A percentile compares a stretch with the other conserved stretches of the same genome.
These are phyloP conservation scores for Xylaria telfairii DNA, from an alignment of 495 filamentous ascomycete species.

Conservation along the genomic window DNA sequence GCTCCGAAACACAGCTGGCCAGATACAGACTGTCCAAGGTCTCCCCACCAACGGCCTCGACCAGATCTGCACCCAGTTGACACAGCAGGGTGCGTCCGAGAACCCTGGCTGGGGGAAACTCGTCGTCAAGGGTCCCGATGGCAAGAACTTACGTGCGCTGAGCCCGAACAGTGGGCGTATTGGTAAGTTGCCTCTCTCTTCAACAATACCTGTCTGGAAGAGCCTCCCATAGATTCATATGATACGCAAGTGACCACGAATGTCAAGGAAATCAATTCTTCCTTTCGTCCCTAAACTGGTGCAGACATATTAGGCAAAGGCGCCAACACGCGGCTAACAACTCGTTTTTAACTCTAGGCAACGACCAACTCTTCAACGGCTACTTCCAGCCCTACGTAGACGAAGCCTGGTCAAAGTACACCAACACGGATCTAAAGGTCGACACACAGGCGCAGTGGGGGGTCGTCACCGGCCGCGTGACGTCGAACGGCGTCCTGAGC, in stretches of 20 bases:
- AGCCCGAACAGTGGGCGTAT: constrained; percentile 70
- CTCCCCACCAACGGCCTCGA: constrained; percentile 63
- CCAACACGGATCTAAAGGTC: constrained; percentile 55
- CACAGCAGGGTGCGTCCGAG: constrained; percentile 59
- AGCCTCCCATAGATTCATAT: background rate
- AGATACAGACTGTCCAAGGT: constrained; percentile 62
- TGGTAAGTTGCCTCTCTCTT: background rate
- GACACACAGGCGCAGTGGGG: constrained; percentile 66
- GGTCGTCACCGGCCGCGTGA: constrained; percentile 57
- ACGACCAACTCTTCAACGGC: constrained; percentile 58
- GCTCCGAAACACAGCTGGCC: constrained; percentile 60
- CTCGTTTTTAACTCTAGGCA: constrained; percentile 32
- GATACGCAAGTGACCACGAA: background rate
- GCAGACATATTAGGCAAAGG: background rate
- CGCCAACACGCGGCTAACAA: background rate
- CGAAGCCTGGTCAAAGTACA: constrained; percentile 68
- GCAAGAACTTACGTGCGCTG: constrained; percentile 63
- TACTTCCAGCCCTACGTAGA: constrained; percentile 72
- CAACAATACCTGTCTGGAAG: background rate
- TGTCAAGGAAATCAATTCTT: background rate
- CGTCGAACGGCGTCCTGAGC: constrained; percentile 49
- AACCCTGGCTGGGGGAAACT: constrained; percentile 68
- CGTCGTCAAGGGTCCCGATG: constrained; percentile 56
- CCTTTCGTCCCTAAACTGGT: background rate
- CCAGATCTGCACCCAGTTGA: constrained; percentile 58